Conservation (phyloP, 352 stramenopile species). For the Phytopythium mirpurense region DNA sequence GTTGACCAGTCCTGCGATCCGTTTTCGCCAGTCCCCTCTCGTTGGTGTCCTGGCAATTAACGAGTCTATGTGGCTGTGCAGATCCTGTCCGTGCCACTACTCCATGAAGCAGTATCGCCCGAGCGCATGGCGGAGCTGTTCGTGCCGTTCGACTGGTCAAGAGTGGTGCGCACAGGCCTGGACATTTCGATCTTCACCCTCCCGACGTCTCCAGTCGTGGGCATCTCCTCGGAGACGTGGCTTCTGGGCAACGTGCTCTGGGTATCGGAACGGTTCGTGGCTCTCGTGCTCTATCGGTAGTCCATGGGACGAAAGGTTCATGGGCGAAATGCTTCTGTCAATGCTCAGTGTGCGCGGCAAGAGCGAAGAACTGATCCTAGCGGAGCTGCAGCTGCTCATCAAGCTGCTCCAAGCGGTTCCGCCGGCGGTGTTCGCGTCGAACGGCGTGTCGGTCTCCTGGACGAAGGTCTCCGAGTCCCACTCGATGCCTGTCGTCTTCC, state of each 20-base stretch:
- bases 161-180: slow-evolving; percentile 21
- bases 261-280: slow-evolving; percentile 33
- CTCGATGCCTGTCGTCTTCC: slow-evolving; percentile 54
- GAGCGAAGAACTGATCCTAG: slow-evolving; percentile 18
- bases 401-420: slow-evolving; percentile 44
- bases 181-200: slow-evolving; percentile 29
- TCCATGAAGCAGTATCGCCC: slow-evolving; percentile 24
- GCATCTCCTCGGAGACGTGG: slow-evolving; percentile 51
- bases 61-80: slow-evolving; percentile 9
- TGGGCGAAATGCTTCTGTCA: slow-evolving; percentile 7
- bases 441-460: slow-evolving; percentile 54
- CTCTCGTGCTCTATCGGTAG: background rate
- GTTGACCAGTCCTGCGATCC: background rate
- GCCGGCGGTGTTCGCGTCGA: slow-evolving; percentile 40
- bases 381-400: slow-evolving; percentile 34
- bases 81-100: slow-evolving; percentile 42
- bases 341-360: slow-evolving; percentile 25
- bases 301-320: background rate
- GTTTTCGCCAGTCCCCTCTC: no score
- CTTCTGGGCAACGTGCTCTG: slow-evolving; percentile 60
- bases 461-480: slow-evolving; percentile 65
- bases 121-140: slow-evolving; percentile 20
- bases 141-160: slow-evolving; percentile 20
- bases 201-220: slow-evolving; percentile 29
- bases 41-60: no score